Base-by-base conservation (phyloP, 331 rosid species). In the Acacia concinna region DNA sequence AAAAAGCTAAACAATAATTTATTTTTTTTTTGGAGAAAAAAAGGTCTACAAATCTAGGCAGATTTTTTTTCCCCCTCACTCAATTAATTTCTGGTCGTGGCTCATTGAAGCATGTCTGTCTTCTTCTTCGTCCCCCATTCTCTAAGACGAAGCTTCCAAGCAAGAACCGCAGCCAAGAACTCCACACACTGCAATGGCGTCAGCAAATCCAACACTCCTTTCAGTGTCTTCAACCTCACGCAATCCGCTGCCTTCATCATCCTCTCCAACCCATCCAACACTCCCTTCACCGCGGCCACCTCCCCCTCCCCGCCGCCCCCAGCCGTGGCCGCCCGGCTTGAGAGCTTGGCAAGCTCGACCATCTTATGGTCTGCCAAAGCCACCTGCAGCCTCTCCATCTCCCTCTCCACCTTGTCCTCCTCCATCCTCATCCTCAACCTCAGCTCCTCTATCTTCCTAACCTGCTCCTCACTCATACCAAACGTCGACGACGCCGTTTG, bases 171-270 rank as follows among this genome's bases (percentile, higher is more conserved):
- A 10, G 90, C 93, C 88, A 91, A 78, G 77, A 93, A 91, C 15
- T 87, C 77, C 27, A 91, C 91, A 68, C 88, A 27, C 89, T 91
- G 96, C 80, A 83, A 71, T 20, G 97, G 97, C 1, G 85, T 81
- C 8, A 93, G 84, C 85, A 84, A 8, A 41, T 91, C 98, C 85
- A 90, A 34, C 25, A 91, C 59, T 5, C 90, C 91, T 85, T 90
- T 93, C 17, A 93, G 64, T 17, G 94, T 75, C 83, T 86, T 90
- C 49, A 90, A 84, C 68, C 98, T 87, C 54, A 85, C 97, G 68
- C 98, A 90, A 80, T 93, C 97, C 0, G 94, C 92, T 38, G 83
- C 87, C 86, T 93, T 90, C 96, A 93, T 85, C 0, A 84, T 82
- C 56, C 71, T 83, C 88, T 91, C 97, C 70, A 91, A 44, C 31